phyloP scores from a whole-genome alignment of 2,329 filamentous ascomycete genomes.

The Phoma sp. region DNA sequence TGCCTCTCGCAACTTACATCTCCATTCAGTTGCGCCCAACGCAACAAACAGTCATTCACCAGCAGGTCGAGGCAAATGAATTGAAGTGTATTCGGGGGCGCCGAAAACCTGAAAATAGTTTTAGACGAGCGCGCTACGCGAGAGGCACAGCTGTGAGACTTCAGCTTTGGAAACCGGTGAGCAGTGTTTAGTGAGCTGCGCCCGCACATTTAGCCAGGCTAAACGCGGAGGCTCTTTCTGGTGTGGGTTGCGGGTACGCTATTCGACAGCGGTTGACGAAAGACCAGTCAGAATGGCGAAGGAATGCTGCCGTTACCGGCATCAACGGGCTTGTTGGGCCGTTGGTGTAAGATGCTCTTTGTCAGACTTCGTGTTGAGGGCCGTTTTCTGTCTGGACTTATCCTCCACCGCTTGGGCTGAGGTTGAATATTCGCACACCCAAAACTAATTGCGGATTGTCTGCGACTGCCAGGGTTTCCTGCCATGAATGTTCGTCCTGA shows the following conservation, averaged over 20 bases:
- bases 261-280: background rate
- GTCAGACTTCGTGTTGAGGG: conserved; percentile 1
- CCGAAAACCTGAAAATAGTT: background rate
- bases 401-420: background rate
- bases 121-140: background rate
- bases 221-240: background rate
- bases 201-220: background rate
- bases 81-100: background rate
- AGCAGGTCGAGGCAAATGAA: background rate
- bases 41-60: background rate
- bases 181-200: background rate
- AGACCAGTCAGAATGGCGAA: background rate
- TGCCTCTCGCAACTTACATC: background rate
- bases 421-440: conserved; percentile 10
- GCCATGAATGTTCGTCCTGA: no score
- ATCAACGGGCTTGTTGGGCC: conserved; percentile 6
- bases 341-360: conserved; percentile 1
- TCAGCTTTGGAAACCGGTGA: conserved; percentile 7
- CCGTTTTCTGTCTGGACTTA: conserved; percentile 1
- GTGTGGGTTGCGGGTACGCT: background rate
- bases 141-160: background rate
- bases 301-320: conserved; percentile 1
- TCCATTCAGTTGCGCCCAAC: background rate
- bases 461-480: background rate
- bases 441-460: background rate